A percentile compares a stretch with the other conserved stretches of the same genome.
Evolutionary conservation across 2,329 filamentous ascomycete genomes (phyloP).

Genomic region (Cladosporium cucumerinum): DNA sequence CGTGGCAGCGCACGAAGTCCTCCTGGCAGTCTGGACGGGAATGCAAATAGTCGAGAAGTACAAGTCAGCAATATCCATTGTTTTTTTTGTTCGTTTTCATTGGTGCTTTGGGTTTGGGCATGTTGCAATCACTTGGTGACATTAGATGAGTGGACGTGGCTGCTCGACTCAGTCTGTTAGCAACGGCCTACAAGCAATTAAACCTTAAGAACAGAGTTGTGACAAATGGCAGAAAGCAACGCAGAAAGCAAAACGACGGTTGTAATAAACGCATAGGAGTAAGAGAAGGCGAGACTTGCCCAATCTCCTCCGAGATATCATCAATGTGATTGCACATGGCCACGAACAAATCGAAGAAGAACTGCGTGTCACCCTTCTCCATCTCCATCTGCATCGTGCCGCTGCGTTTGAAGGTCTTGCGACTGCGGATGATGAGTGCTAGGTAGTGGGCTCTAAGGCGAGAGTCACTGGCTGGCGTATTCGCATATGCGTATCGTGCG

Average conservation of each 20-base stretch:
- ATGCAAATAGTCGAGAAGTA: constrained; percentile 7
- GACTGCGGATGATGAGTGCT: constrained; percentile 93
- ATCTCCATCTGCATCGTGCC: constrained; percentile 99
- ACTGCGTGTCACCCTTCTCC: constrained; percentile 79
- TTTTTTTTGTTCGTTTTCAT: constrained; percentile 6
- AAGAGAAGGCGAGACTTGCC: constrained; percentile 53
- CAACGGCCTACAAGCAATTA: constrained; percentile 12
- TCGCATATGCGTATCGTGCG: constrained; percentile 90
- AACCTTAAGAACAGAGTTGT: neutral
- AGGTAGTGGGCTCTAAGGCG: constrained; percentile 94
- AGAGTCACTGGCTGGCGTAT: constrained; percentile 90
- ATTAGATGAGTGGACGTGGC: constrained; percentile 26
- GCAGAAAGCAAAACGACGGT: constrained; percentile 12
- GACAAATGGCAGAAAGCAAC: constrained; percentile 9
- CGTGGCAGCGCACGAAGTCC: neutral
- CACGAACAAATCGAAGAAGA: constrained; percentile 98
- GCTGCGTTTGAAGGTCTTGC: constrained; percentile 96
- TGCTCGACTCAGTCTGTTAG: constrained; percentile 20
- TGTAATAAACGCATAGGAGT: constrained; percentile 17
- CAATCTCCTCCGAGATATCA: constrained; percentile 87
- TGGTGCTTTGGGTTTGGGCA: neutral
- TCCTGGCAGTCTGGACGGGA: constrained; percentile 6
- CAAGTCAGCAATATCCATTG: constrained; percentile 3
- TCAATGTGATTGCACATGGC: constrained; percentile 98
- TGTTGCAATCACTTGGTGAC: constrained; percentile 25